Conservation (phyloP, 2,329 filamentous ascomycete genomes). For the Colletotrichum coccodes region DNA sequence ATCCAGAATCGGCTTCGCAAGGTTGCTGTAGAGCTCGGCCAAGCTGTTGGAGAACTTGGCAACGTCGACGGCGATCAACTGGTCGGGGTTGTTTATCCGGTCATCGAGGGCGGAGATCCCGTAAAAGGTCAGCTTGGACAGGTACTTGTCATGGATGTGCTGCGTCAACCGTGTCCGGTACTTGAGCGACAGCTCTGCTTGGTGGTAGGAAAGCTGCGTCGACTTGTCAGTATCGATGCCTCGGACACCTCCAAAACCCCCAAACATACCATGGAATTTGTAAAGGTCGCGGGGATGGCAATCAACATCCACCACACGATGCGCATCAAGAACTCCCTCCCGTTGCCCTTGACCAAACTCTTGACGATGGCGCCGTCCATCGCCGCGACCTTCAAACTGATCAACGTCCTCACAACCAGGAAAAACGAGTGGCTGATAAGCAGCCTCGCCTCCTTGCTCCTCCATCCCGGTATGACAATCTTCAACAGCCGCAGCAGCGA, state of each 20-base stretch:
- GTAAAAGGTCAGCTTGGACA: conserved; percentile 98
- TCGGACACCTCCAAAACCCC: accelerated
- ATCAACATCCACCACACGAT: conserved; percentile 99
- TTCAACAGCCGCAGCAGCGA: conserved; percentile 80
- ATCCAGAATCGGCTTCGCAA: conserved; percentile 93
- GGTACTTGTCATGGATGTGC: conserved; percentile 93
- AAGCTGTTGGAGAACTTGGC: conserved; percentile 95
- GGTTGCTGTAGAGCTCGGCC: conserved; percentile 94
- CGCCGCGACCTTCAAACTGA: conserved; percentile 95
- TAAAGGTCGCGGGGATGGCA: conserved; percentile 94
- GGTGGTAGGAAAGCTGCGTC: conserved; percentile 89
- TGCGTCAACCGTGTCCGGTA: conserved; percentile 95
- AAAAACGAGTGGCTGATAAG: conserved; percentile 94
- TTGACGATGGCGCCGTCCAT: conserved; percentile 95
- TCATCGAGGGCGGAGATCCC: conserved; percentile 95
- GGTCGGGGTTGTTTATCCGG: conserved; percentile 97
- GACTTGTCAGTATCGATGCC: background rate
- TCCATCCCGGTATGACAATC: conserved; percentile 92
- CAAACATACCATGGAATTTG: conserved; percentile 89
- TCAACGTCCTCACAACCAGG: conserved; percentile 86
- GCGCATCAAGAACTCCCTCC: conserved; percentile 86
- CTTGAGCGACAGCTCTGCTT: conserved; percentile 91
- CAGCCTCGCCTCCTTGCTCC: conserved; percentile 86
- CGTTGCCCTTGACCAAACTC: conserved; percentile 89
- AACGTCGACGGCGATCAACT: conserved; percentile 96